phyloP scores from a whole-genome alignment of 139 green algal species.

The Tetratostichococcus sp. region DNA sequence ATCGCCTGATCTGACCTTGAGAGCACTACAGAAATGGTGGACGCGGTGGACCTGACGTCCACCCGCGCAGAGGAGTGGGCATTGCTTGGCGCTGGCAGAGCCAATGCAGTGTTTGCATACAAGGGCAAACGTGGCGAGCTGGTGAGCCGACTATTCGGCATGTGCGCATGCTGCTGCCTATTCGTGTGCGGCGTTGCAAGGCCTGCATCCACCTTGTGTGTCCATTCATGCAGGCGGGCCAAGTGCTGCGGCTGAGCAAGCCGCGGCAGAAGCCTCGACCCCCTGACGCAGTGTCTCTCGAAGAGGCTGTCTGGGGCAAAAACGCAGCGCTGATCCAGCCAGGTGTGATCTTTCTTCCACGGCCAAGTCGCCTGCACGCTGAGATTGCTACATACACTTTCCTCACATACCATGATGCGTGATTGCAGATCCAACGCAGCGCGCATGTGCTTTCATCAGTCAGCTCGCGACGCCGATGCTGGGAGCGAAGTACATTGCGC shows the following conservation, averaged over 20 bases:
- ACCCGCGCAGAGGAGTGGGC: not conserved
- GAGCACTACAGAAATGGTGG: too few relatives aligned
- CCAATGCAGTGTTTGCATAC: conserved; percentile 22
- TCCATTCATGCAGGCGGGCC: conserved; percentile 3
- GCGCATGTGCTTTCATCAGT: not conserved
- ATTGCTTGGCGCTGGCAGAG: not conserved
- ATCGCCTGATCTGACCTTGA: too few relatives aligned
- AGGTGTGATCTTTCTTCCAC: too few relatives aligned
- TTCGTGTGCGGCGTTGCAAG: too few relatives aligned
- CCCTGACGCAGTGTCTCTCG: not conserved
- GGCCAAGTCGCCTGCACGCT: too few relatives aligned
- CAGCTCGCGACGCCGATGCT: not conserved
- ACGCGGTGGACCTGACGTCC: not conserved
- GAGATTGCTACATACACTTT: not conserved
- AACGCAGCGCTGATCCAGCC: not conserved
- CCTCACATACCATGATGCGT: too few relatives aligned
- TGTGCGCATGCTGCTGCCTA: too few relatives aligned
- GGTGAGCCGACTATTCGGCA: too few relatives aligned
- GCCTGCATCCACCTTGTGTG: not conserved
- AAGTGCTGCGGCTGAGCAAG: conserved; percentile 29
- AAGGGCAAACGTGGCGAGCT: conserved; percentile 2
- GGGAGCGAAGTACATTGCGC: not conserved
- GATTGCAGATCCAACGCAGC: not conserved
- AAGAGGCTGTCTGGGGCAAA: conserved; percentile 18
- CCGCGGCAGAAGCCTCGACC: not conserved